phyloP scores from a whole-genome alignment of 768 basidiomycete genomes.

The Russula sp. region DNA sequence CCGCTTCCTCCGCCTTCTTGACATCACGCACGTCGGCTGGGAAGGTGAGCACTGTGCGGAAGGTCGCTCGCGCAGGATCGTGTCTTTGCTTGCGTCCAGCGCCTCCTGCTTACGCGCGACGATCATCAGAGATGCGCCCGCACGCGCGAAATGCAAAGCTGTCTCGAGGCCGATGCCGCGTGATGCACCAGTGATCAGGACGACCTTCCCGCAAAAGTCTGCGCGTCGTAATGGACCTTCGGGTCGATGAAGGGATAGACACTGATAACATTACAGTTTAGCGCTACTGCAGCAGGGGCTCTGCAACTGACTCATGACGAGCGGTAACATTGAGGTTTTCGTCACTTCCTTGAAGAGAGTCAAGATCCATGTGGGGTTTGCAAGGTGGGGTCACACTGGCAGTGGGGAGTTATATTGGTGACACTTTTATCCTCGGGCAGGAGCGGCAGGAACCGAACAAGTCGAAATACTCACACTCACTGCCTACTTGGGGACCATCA shows the following conservation, averaged over 20 bases:
- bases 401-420: neutral
- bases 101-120: constrained; percentile 16
- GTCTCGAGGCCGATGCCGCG: constrained; percentile 29
- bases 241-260: constrained; percentile 20
- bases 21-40: constrained; percentile 2
- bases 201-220: constrained; percentile 28
- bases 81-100: constrained; percentile 1
- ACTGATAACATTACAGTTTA: neutral
- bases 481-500: too few species aligned
- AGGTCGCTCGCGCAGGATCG: constrained; percentile 3
- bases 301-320: too few species aligned
- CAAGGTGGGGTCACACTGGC: neutral
- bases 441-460: too few species aligned
- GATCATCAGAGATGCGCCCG: constrained; percentile 27
- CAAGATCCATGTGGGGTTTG: neutral
- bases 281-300: neutral
- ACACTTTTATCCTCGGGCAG: too few species aligned
- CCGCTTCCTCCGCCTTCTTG: constrained; percentile 1
- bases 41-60: neutral
- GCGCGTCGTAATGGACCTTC: constrained; percentile 4
- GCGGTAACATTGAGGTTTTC: too few species aligned
- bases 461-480: too few species aligned
- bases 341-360: neutral
- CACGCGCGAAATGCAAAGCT: constrained; percentile 23
- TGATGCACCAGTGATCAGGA: constrained; percentile 30